A percentile compares a stretch with the other conserved stretches of the same genome.
Evolutionary conservation across 176 grass and related monocot genomes (phyloP).

Genomic region (Triticum aestivum): IWGSC_CS_RefSeq_v2.1 NC_057811.1:314395399-314395898

Average conservation of each 20-base stretch:
- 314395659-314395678: background rate
- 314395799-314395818: constrained; percentile 82
- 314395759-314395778: constrained; percentile 77
- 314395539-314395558: constrained; percentile 27
- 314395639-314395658: background rate
- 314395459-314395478: background rate
- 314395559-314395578: constrained; percentile 24
- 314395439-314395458: background rate
- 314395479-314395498: background rate
- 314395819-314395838: constrained; percentile 40
- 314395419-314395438: background rate
- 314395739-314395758: constrained; percentile 53
- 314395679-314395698: constrained; percentile 12
- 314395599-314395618: constrained; percentile 49
- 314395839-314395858: constrained; percentile 41
- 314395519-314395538: constrained; percentile 30
- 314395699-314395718: constrained; percentile 19
- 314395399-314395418: background rate
- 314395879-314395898: constrained; percentile 26
- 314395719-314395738: constrained; percentile 52
- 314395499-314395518: constrained; percentile 10
- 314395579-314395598: background rate
- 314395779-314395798: constrained; percentile 85
- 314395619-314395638: background rate
- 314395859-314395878: constrained; percentile 39